These are phyloP conservation scores for Athelia sp. DNA, from an alignment of 1,284 basidiomycete genomes.

Conservation along the genomic window DNA sequence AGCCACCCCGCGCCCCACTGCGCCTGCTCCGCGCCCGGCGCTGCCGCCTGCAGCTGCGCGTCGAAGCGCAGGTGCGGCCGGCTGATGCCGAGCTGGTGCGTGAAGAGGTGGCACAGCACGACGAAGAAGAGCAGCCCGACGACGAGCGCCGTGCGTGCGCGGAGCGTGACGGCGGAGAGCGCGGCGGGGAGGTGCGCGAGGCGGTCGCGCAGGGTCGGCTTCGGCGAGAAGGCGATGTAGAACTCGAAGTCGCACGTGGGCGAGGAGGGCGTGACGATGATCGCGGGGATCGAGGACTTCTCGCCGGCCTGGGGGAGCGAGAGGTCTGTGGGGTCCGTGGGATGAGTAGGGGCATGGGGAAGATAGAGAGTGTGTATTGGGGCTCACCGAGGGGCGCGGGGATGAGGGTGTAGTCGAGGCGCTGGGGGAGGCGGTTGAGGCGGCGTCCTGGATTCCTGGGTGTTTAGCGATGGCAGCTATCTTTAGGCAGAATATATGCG, in stretches of 20 bases:
- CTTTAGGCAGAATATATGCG: no score
- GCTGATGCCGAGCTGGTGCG: slow-evolving; percentile 45
- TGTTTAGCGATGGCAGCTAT: no score
- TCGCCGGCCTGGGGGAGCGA: slow-evolving; percentile 41
- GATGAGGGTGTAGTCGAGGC: slow-evolving; percentile 64
- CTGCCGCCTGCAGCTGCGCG: not conserved
- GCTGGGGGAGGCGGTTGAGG: slow-evolving; percentile 67
- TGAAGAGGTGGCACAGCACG: slow-evolving; percentile 56
- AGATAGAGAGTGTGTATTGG: not conserved
- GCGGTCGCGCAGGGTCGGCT: slow-evolving; percentile 51
- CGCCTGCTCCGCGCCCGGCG: no score
- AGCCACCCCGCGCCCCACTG: no score
- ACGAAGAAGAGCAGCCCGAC: slow-evolving; percentile 56
- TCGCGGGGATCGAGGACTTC: slow-evolving; percentile 64
- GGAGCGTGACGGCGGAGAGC: slow-evolving; percentile 34
- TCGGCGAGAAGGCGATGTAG: slow-evolving; percentile 67
- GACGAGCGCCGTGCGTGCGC: slow-evolving; percentile 48
- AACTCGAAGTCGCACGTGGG: slow-evolving; percentile 54
- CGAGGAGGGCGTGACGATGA: slow-evolving; percentile 77
- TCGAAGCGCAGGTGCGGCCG: slow-evolving; percentile 31
- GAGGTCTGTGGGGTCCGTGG: slow-evolving; percentile 28
- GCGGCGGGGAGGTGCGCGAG: no score
- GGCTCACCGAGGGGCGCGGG: slow-evolving; percentile 64
- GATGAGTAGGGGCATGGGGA: not conserved
- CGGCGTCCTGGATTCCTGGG: slow-evolving; percentile 34